Conservation (phyloP, 306 rosid species). For the Glycine soja region DNA sequence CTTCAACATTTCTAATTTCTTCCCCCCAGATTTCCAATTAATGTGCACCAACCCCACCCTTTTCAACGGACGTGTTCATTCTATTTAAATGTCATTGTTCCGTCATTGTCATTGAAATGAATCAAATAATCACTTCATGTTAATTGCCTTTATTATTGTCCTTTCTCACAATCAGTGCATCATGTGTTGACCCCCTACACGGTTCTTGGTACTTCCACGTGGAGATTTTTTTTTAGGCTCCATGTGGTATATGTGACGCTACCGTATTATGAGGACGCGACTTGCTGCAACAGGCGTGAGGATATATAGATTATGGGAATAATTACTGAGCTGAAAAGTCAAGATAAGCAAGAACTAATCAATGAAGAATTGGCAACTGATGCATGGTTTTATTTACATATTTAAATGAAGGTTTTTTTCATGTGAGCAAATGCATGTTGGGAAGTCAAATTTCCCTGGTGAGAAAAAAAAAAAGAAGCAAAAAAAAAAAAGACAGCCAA, state of each 20-base stretch:
- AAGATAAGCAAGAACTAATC: neutral
- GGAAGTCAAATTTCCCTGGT: neutral
- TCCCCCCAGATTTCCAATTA: constrained; percentile 15
- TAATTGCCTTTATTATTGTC: constrained; percentile 6
- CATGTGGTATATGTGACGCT: neutral
- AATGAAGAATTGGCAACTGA: neutral
- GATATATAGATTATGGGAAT: neutral
- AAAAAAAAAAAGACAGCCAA: neutral
- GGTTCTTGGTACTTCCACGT: neutral
- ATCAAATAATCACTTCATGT: constrained; percentile 11
- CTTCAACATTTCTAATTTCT: constrained; percentile 23
- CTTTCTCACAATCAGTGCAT: constrained; percentile 36
- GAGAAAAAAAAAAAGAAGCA: neutral
- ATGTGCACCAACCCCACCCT: constrained; percentile 4
- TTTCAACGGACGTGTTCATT: neutral
- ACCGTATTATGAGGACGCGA: neutral
- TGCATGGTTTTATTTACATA: neutral
- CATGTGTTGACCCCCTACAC: constrained; percentile 14
- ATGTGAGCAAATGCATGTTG: neutral
- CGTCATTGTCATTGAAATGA: constrained; percentile 26
- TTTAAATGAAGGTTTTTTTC: neutral
- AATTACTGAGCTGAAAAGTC: constrained; percentile 1
- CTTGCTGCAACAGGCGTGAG: neutral
- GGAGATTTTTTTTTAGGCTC: neutral
- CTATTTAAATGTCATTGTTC: constrained; percentile 8